Conservation (phyloP, 2,329 filamentous ascomycete genomes). For the Fusarium illudens region DNA sequence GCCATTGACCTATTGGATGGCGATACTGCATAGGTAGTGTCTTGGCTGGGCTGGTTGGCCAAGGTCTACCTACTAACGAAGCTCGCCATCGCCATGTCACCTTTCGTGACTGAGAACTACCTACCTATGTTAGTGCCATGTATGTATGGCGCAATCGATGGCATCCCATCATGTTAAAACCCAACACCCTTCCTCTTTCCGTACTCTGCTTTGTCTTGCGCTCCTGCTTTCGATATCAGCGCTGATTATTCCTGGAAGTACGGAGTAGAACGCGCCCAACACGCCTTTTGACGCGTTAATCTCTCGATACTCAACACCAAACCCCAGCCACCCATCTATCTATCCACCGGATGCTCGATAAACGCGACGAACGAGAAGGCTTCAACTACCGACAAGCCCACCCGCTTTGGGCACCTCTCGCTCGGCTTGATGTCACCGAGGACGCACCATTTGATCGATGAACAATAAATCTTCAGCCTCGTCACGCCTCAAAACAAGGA, state of each 20-base stretch:
- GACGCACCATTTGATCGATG: not conserved
- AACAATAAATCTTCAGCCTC: not conserved
- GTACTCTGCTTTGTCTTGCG: not conserved
- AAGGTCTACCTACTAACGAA: not conserved
- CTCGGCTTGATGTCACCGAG: not conserved
- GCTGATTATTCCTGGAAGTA: not conserved
- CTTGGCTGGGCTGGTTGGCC: not conserved
- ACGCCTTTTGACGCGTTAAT: not conserved
- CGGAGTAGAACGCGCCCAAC: not conserved
- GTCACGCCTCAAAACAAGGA: not conserved
- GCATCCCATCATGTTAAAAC: not conserved
- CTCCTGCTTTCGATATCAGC: not conserved
- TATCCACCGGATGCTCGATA: not conserved
- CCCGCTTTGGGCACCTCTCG: not conserved
- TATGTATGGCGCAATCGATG: not conserved
- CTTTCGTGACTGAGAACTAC: not conserved
- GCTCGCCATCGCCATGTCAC: not conserved
- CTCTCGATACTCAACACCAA: not conserved
- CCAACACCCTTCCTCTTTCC: not conserved
- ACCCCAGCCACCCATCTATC: not conserved
- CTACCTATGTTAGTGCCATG: too few relatives aligned
- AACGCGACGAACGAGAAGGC: not conserved
- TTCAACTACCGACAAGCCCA: not conserved
- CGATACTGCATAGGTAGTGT: not conserved
- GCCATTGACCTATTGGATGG: not conserved